Percentiles rank a stretch among this genome's conserved stretches.
Conservation (phyloP, 1,284 basidiomycete genomes). For the Irpex sp. region DNA sequence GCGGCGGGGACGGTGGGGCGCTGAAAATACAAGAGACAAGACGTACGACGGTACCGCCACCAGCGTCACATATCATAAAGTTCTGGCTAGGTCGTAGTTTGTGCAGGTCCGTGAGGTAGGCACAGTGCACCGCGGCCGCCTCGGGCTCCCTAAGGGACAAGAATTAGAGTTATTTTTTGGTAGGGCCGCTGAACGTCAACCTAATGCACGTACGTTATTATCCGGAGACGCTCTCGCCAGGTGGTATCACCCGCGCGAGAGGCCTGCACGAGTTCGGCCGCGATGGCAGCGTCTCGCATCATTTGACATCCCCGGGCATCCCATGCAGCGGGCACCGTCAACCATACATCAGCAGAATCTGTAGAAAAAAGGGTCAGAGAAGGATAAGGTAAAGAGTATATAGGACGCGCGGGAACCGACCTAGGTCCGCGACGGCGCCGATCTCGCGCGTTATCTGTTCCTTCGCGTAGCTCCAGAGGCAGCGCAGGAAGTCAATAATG, state of each 20-base stretch:
- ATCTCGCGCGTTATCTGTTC: conserved; percentile 81
- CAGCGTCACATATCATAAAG: conserved; percentile 79
- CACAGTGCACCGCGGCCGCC: conserved; percentile 82
- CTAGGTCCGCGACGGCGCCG: conserved; percentile 75
- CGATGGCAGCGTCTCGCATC: conserved; percentile 78
- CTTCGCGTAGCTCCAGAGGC: conserved; percentile 81
- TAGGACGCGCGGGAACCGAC: conserved; percentile 37
- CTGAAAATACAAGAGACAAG: conserved; percentile 1
- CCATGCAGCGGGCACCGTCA: conserved; percentile 85
- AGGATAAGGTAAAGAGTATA: conserved; percentile 3
- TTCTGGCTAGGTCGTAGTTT: conserved; percentile 73
- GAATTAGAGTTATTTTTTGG: not conserved
- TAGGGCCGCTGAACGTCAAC: not conserved
- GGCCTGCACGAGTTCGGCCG: conserved; percentile 72
- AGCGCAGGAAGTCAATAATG: conserved; percentile 75
- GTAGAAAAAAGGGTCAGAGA: conserved; percentile 5
- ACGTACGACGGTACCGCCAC: conserved; percentile 73
- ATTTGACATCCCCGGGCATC: conserved; percentile 76
- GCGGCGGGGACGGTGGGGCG: not conserved
- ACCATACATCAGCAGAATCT: conserved; percentile 77
- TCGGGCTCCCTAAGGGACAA: conserved; percentile 59
- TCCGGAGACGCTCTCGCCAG: conserved; percentile 75
- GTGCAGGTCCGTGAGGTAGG: conserved; percentile 71
- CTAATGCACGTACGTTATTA: conserved; percentile 57
- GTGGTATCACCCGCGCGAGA: conserved; percentile 63